Evolutionary conservation across 2,329 filamentous ascomycete genomes (phyloP).

Genomic region (Tolypocladium album): DNA sequence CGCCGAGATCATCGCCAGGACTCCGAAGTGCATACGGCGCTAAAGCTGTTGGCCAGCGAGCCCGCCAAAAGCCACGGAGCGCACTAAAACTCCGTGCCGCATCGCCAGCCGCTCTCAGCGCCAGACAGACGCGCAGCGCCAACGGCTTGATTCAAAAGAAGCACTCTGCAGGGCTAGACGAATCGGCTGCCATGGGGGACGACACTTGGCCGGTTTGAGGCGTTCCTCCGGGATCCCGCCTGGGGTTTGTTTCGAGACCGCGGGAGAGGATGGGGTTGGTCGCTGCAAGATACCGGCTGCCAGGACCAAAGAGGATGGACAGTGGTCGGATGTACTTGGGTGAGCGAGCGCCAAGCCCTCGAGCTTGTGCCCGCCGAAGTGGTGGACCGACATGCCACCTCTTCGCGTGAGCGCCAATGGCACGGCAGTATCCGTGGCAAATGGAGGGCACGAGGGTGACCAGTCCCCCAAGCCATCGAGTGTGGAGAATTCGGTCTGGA

Average conservation of each 20-base stretch:
- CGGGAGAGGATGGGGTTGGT: background rate
- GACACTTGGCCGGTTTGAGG: conserved; percentile 18
- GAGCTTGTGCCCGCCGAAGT: conserved; percentile 11
- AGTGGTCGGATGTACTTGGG: background rate
- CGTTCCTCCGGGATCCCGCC: conserved; percentile 15
- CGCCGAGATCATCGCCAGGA: background rate
- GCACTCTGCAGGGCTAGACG: background rate
- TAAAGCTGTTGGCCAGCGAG: background rate
- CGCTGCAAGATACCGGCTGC: background rate
- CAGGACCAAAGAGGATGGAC: background rate
- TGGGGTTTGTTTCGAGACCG: conserved; percentile 9
- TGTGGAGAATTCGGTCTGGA: conserved; percentile 23
- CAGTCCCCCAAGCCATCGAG: conserved; percentile 9
- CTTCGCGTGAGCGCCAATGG: conserved; percentile 21
- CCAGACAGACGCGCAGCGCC: conserved; percentile 6
- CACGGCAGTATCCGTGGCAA: conserved; percentile 19
- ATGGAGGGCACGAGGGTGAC: conserved; percentile 17
- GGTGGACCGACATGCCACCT: conserved; percentile 15
- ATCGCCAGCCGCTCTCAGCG: background rate
- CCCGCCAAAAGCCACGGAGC: background rate
- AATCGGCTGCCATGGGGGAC: conserved; percentile 2
- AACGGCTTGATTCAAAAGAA: conserved; percentile 2
- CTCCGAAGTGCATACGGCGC: background rate
- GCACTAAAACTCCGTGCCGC: background rate
- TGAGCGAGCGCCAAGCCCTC: conserved; percentile 4